Evolutionary conservation across 2,329 filamentous ascomycete species (phyloP).

Genomic region (Aspergillus bombycis): DNA sequence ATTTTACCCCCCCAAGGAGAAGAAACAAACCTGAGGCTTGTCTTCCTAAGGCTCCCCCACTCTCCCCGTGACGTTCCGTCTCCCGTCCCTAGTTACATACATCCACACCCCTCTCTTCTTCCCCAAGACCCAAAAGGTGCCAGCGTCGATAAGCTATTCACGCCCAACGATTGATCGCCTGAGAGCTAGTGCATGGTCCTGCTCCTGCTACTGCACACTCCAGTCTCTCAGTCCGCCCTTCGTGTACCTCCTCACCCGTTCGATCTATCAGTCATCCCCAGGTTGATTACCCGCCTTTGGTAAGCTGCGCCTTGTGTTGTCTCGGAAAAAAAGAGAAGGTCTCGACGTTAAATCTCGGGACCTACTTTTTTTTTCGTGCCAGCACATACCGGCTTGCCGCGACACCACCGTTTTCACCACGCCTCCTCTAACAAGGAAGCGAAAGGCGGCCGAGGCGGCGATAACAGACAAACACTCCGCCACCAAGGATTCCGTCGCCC

Average conservation of each 20-base stretch:
- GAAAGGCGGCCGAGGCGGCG: conserved; percentile 56
- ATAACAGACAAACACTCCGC: conserved; percentile 32
- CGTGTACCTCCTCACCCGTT: background rate
- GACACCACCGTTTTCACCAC: conserved; percentile 46
- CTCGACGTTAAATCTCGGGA: conserved; percentile 21
- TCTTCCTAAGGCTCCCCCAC: conserved; percentile 4
- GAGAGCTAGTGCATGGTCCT: background rate
- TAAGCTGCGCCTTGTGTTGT: conserved; percentile 31
- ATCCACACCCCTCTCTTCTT: conserved; percentile 28
- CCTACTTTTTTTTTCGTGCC: conserved; percentile 25
- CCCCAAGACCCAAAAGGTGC: conserved; percentile 4
- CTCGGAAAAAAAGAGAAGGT: conserved; percentile 26
- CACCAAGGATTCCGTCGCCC: conserved; percentile 12
- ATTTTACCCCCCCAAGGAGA: background rate
- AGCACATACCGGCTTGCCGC: conserved; percentile 26
- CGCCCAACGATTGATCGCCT: background rate
- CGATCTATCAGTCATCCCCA: background rate
- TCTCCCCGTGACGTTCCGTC: conserved; percentile 18
- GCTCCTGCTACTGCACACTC: background rate
- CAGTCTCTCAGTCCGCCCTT: background rate
- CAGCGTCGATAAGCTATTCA: conserved; percentile 11
- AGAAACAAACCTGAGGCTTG: background rate
- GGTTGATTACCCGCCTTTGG: conserved; percentile 14
- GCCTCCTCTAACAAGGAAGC: conserved; percentile 57
- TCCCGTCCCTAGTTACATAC: conserved; percentile 6